Conservation (phyloP, 768 basidiomycete genomes). For the Leccinum sublutescens region DNA sequence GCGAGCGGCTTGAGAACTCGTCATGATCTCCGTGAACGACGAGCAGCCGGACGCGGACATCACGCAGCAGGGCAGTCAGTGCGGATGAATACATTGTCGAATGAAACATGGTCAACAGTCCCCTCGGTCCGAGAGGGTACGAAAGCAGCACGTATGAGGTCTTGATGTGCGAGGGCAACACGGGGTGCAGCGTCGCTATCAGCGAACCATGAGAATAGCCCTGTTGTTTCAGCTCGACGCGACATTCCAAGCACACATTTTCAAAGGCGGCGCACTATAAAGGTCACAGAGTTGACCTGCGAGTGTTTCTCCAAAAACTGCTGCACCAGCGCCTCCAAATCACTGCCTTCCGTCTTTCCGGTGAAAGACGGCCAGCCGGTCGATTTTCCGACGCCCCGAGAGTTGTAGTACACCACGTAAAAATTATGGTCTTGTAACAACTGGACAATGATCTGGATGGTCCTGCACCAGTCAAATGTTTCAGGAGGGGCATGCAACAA, state of each 20-base stretch:
- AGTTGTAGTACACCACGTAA: constrained; percentile 70
- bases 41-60: constrained; percentile 51
- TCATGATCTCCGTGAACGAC: constrained; percentile 67
- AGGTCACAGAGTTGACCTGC: constrained; percentile 48
- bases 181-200: constrained; percentile 63
- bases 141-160: constrained; percentile 71
- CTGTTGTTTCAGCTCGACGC: constrained; percentile 36
- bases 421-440: constrained; percentile 46
- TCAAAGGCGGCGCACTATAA: constrained; percentile 51
- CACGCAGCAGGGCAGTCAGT: constrained; percentile 48
- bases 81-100: constrained; percentile 50
- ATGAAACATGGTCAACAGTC: constrained; percentile 68
- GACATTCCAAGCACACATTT: neutral
- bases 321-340: constrained; percentile 60
- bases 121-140: constrained; percentile 69
- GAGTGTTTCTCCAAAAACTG: constrained; percentile 48
- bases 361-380: constrained; percentile 73
- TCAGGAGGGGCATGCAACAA: neutral
- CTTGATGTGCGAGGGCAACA: constrained; percentile 46
- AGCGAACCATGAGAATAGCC: constrained; percentile 84
- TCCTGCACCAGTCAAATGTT: constrained; percentile 8
- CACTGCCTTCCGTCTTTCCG: constrained; percentile 66
- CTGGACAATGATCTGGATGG: constrained; percentile 45
- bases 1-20: constrained; percentile 60
- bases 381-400: constrained; percentile 73